These are phyloP conservation scores for Mucor plumbeus DNA, from an alignment of 371 early-diverging fungal genomes.

Conservation along the genomic window DNA sequence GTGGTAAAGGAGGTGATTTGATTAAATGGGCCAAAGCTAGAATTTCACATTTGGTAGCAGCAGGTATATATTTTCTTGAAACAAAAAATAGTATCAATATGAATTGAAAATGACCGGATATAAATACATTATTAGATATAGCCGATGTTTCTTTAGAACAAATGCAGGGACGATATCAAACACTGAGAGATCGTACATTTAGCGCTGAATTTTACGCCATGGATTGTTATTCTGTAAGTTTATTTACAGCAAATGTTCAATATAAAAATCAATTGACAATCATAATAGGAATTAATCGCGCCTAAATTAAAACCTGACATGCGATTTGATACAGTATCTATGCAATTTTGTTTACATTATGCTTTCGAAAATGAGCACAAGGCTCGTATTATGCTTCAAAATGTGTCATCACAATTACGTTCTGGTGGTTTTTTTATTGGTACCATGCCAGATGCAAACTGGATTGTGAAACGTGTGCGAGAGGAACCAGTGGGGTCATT, in stretches of 20 bases:
- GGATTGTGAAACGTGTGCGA: slow-evolving; percentile 71
- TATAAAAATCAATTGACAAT: neutral
- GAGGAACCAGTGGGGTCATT: slow-evolving; percentile 34
- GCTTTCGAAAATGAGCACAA: slow-evolving; percentile 89
- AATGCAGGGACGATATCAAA: slow-evolving; percentile 76
- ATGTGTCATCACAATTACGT: slow-evolving; percentile 80
- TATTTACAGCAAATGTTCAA: neutral
- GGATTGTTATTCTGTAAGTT: slow-evolving; percentile 83
- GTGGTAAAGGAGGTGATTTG: slow-evolving; percentile 99
- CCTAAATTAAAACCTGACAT: slow-evolving; percentile 54
- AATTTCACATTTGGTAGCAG: slow-evolving; percentile 77
- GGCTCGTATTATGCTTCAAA: slow-evolving; percentile 82
- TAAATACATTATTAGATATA: slow-evolving; percentile 74
- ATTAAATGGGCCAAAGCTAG: slow-evolving; percentile 85
- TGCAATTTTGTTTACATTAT: slow-evolving; percentile 99
- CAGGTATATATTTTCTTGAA: slow-evolving; percentile 46
- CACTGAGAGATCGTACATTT: slow-evolving; percentile 63
- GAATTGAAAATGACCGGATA: neutral
- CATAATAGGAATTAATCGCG: slow-evolving; percentile 57
- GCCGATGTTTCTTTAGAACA: slow-evolving; percentile 93
- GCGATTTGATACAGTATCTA: slow-evolving; percentile 87
- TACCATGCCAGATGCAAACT: slow-evolving; percentile 94
- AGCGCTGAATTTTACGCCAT: slow-evolving; percentile 75
- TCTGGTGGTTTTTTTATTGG: slow-evolving; percentile 91
- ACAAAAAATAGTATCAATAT: too few species aligned